phyloP scores from a whole-genome alignment of 208 protist genomes.

The Trypanosoma boissoni region DNA sequence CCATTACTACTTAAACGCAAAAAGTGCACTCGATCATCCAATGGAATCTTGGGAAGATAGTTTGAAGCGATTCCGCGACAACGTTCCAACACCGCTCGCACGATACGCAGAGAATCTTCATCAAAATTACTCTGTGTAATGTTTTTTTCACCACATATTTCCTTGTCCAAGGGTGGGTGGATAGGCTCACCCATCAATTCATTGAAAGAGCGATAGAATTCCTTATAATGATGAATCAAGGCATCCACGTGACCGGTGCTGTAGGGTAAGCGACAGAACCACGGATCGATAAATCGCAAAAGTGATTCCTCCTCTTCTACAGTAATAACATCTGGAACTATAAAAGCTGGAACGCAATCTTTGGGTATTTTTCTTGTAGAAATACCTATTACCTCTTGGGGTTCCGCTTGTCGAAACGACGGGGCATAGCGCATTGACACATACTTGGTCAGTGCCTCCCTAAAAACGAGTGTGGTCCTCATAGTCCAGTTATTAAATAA shows the following conservation, averaged over 20 bases:
- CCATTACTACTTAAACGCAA: constrained; percentile 67
- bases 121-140: too few species aligned
- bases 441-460: constrained; percentile 23
- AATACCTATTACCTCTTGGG: constrained; percentile 63
- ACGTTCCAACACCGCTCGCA: constrained; percentile 35
- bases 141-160: constrained; percentile 7
- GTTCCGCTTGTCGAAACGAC: constrained; percentile 61
- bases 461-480: background rate
- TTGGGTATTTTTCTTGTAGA: constrained; percentile 54
- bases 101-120: constrained; percentile 21
- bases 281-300: constrained; percentile 50
- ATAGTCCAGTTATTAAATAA: background rate
- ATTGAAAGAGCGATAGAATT: constrained; percentile 81
- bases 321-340: constrained; percentile 70
- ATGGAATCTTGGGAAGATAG: constrained; percentile 65
- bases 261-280: constrained; percentile 73
- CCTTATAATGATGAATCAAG: constrained; percentile 86
- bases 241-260: constrained; percentile 73
- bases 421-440: constrained; percentile 72
- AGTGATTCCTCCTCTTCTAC: constrained; percentile 60
- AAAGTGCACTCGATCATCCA: constrained; percentile 85
- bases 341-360: constrained; percentile 74
- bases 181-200: constrained; percentile 30
- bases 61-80: constrained; percentile 38
- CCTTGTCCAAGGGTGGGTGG: too few species aligned